A percentile compares a stretch with the other conserved stretches of the same genome.
Conservation (phyloP, 306 rosid species). For the Datisca glomerata region DNA sequence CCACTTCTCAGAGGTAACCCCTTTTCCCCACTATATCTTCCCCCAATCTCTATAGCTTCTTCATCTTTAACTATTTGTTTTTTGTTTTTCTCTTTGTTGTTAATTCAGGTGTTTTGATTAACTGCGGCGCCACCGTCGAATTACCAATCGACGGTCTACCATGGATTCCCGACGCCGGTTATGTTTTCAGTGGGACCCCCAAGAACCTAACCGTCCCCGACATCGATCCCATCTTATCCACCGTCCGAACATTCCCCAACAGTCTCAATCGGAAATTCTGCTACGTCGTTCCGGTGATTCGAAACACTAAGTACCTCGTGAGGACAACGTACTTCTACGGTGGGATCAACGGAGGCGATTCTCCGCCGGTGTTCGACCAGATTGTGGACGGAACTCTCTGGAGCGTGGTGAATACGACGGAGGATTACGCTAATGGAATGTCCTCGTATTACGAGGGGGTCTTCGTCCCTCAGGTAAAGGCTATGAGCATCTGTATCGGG, state of each 20-base stretch:
- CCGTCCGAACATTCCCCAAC: constrained; percentile 60
- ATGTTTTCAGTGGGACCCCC: constrained; percentile 35
- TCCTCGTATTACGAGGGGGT: constrained; percentile 56
- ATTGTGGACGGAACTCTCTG: constrained; percentile 79
- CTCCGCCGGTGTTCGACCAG: constrained; percentile 85
- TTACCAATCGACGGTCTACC: constrained; percentile 22
- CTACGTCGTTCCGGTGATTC: constrained; percentile 41
- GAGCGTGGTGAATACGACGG: constrained; percentile 67
- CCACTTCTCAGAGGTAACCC: constrained; percentile 38
- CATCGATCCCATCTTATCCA: constrained; percentile 24
- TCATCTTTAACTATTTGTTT: background rate
- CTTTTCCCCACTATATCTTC: background rate
- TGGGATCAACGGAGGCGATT: constrained; percentile 33
- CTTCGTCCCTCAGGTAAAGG: constrained; percentile 47
- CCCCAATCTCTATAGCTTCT: no score
- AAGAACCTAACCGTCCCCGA: constrained; percentile 24
- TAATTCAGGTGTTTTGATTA: constrained; percentile 26
- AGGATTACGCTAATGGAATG: constrained; percentile 27
- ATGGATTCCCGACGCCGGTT: constrained; percentile 49
- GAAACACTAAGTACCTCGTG: constrained; percentile 44
- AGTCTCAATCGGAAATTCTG: constrained; percentile 37
- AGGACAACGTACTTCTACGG: constrained; percentile 73
- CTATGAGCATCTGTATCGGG: constrained; percentile 61
- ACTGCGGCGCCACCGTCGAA: constrained; percentile 38
- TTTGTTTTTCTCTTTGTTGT: constrained; percentile 1